A percentile compares a stretch with the other conserved stretches of the same genome.
Evolutionary conservation across 2,329 filamentous ascomycete genomes (phyloP).

Genomic region (Sarocladium oryzae): DNA sequence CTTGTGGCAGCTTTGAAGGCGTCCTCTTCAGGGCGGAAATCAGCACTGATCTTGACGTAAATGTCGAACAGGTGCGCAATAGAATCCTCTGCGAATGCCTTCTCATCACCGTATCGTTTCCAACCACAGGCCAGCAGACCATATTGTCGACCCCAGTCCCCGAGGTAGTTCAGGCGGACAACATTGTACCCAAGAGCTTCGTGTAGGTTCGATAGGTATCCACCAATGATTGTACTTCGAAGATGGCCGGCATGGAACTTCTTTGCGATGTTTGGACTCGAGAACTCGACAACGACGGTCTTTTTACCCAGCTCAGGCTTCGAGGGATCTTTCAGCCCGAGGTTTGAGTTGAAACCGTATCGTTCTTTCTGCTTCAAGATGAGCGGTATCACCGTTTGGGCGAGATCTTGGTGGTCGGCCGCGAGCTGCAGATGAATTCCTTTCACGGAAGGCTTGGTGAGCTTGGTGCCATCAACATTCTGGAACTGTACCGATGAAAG

Average conservation of each 20-base stretch:
- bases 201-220: slow-evolving; percentile 65
- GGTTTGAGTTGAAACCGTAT: not conserved
- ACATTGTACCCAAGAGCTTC: slow-evolving; percentile 65
- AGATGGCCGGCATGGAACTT: slow-evolving; percentile 71
- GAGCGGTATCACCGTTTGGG: not conserved
- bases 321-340: not conserved
- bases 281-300: slow-evolving; percentile 63
- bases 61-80: slow-evolving; percentile 68
- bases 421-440: not conserved
- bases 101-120: slow-evolving; percentile 60
- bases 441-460: not conserved
- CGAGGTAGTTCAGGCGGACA: slow-evolving; percentile 66
- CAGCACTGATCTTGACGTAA: slow-evolving; percentile 61
- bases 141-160: slow-evolving; percentile 73
- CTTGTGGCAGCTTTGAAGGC: slow-evolving; percentile 45
- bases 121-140: slow-evolving; percentile 63
- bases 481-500: not conserved
- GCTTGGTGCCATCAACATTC: not conserved
- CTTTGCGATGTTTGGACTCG: slow-evolving; percentile 70
- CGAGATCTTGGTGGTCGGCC: not conserved
- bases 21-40: slow-evolving; percentile 55
- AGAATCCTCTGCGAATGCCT: slow-evolving; percentile 56
- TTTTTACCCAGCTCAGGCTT: slow-evolving; percentile 18
- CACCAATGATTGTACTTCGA: slow-evolving; percentile 70
- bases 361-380: not conserved